These are phyloP conservation scores for Fomes fomentarius DNA, from an alignment of 1,284 basidiomycete genomes.

Conservation along the genomic window DNA sequence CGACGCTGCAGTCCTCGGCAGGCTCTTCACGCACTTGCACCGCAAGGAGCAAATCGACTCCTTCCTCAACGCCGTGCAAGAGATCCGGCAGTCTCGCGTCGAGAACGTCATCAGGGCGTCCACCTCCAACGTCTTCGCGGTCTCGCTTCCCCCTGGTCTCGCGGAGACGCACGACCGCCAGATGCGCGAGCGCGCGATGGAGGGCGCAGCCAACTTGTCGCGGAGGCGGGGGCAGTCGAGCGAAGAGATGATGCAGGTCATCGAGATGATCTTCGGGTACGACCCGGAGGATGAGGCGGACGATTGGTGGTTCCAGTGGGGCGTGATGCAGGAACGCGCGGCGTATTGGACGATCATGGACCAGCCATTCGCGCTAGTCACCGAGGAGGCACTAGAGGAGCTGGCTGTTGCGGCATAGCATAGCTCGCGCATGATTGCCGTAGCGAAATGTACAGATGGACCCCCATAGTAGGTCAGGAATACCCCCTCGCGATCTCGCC, in stretches of 20 bases:
- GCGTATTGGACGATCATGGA: constrained; percentile 1
- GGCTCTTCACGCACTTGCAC: constrained; percentile 57
- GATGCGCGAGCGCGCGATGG: constrained; percentile 14
- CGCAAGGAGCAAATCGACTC: constrained; percentile 50
- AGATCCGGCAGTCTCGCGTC: constrained; percentile 39
- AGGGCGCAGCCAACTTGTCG: constrained; percentile 13
- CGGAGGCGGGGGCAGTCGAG: constrained; percentile 13
- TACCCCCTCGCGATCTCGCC: no score
- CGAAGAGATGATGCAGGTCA: constrained; percentile 20
- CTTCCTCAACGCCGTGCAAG: constrained; percentile 56
- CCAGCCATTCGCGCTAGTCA: not conserved
- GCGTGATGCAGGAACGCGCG: constrained; percentile 36
- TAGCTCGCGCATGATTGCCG: no score
- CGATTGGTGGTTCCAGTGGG: constrained; percentile 42
- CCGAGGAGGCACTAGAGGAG: not conserved
- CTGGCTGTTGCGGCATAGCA: no score
- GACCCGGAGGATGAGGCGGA: constrained; percentile 42
- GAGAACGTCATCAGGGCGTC: constrained; percentile 21
- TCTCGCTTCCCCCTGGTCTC: constrained; percentile 24
- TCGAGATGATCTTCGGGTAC: constrained; percentile 33
- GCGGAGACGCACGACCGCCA: constrained; percentile 12
- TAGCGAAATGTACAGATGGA: no score
- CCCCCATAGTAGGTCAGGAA: no score
- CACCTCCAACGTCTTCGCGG: constrained; percentile 25
- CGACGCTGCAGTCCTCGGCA: constrained; percentile 61